Base-by-base conservation (phyloP, 1,284 basidiomycete genomes). In the Papiliotrema fonsecae region DNA sequence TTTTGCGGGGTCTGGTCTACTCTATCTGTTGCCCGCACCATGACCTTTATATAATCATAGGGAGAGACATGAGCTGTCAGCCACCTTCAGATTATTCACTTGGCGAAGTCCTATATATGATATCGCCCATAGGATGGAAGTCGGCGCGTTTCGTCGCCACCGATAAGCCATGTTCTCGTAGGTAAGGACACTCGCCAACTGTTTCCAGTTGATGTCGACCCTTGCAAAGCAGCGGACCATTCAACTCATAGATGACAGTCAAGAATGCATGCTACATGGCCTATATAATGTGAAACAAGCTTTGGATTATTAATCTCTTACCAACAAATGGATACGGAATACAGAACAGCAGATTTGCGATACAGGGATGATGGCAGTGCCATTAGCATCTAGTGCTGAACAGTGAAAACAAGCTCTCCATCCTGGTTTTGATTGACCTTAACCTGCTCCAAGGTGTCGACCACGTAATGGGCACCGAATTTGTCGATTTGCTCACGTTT, bases 381-480 rank as follows among this genome's bases (percentile, higher is more conserved):
- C 19, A 21, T 11, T 37, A 9, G 9, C 18, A 19, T 16, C 46
- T 57, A 64, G 39, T 62, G 48, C 16, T 51, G 43, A 37, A 70
- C 49, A 45, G 60, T 64, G 47, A 68, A 67, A 38, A 52, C 37
- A 16, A 70, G 53, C 39, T 60, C 55, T 19, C 68, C 66, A 34
- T 60, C 55, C n/a, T 54, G 43, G 1, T 51, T 35, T 16, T 58
- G 51, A 27, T 75, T 73, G 50, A 81, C 80, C 16, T 50, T 55
- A 28, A 84, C 76, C 54, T 74, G 73, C 55, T 81, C 78, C 81
- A 82, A 79, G 61, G 81, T 79, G 27, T 82, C 79, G 32, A 84
- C 77, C 47, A 85, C 67, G 60, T 76, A 85, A 64, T 86, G 83
- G 6, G 85, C 84, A 39, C 84, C 84, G 42, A 80, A 81, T 60